Base-by-base conservation (phyloP, 306 rosid genomes). In the Begonia masoniana region DNA sequence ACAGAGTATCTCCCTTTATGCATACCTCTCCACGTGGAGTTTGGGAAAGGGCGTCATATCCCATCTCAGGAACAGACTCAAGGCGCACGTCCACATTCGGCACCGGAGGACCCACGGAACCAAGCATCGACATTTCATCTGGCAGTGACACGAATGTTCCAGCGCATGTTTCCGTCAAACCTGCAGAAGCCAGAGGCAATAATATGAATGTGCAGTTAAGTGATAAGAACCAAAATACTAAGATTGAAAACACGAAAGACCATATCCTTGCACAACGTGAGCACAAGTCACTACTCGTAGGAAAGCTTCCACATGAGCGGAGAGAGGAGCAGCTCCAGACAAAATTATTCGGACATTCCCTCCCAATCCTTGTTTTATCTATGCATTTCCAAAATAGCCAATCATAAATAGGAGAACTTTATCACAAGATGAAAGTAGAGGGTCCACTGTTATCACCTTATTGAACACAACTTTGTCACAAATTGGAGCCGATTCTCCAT, bases 61-160 rank as follows among this genome's bases (percentile, higher is more conserved):
- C 99, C 99, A 91, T 81, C 54, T 91, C 94, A 15, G 96, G 99
- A 57, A 91, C 94, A 41, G 99, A 91, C 74, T 91, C 94, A 42
- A 91, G 82, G 57, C 96, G 74, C 9, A 73, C 86, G 39, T 91
- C 96, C 56, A 91, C 92, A 62, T 91, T 86, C 39, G 99, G 99
- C 39, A 91, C 86, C 7, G 99, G 99, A 65, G 99, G 99, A 41
- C 99, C 99, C 58, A 91, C 99, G 0, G 99, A 83, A 51, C 96
- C 94, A 54, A 91, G 81, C 99, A 91, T 91, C 26, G 50, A 50
- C 41, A 74, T 23, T 69, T 86, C 95, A 74, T 91, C 61, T 62
- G 99, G 99, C 24, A 86, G 63, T 3, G 96, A 73, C 55, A 91
- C 99, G 61, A 91, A 91, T 66, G 99, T 78, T 56, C 99, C 99